Conservation (phyloP, 768 basidiomycete genomes). For the Tephrocybe sp. region DNA sequence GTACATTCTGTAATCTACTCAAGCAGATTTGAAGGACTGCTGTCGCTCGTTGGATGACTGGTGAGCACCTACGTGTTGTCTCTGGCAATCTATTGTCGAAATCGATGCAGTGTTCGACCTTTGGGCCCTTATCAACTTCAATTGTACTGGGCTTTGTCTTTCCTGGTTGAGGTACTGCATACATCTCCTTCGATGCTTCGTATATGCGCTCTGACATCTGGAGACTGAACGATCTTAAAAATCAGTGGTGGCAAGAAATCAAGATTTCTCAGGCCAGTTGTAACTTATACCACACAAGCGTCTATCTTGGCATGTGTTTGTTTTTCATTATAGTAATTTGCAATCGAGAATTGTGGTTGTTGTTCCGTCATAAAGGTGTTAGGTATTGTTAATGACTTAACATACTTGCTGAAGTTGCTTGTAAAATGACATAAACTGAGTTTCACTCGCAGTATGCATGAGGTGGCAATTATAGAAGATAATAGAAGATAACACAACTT, state of each 20-base stretch:
- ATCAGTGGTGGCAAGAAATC: background rate
- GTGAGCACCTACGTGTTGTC: background rate
- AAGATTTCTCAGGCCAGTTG: background rate
- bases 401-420: too few relatives aligned
- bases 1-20: slow-evolving; percentile 8
- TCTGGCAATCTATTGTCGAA: background rate
- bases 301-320: too few relatives aligned
- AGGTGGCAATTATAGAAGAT: too few relatives aligned
- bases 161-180: background rate
- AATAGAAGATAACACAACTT: too few relatives aligned
- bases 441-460: too few relatives aligned
- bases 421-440: too few relatives aligned
- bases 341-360: too few relatives aligned
- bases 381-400: too few relatives aligned
- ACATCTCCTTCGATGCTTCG: slow-evolving; percentile 1
- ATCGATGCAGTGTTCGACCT: background rate
- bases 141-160: background rate
- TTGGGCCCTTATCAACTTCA: background rate
- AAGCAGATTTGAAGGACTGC: background rate
- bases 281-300: too few relatives aligned
- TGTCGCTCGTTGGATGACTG: background rate
- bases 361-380: too few relatives aligned
- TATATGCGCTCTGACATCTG: slow-evolving; percentile 1
- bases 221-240: background rate
- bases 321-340: too few relatives aligned